Base-by-base conservation (phyloP, 2,329 filamentous ascomycete species). In the Aspergillus quadricinctus region DNA sequence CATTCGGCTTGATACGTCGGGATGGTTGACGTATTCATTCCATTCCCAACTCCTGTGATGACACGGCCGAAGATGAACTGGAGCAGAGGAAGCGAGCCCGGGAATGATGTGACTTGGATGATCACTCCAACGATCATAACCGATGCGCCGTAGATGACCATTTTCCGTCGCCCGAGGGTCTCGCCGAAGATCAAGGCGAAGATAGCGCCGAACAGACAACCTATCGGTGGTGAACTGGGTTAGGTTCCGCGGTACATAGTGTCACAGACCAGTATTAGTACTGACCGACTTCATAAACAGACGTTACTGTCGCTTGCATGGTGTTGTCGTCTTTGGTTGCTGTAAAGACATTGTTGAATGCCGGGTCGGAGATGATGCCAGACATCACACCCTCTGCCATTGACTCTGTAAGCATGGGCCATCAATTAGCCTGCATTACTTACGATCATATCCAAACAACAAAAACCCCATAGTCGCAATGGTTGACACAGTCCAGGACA, bases 401-500 rank as follows among this genome's bases (percentile, higher is more conserved):
- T 3, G 14, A 10, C 8, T 4, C 45, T 14, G 55, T 53, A 40
- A 57, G 55, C 50, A 14, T 53, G 31, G 17, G 19, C 19, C 11
- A 8, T 23, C 19, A 10, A 9, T 6, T 19, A 27, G 9, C 10
- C 31, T 21, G 17, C 4, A 14, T 45, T n/a, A 68, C 73, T 61
- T 64, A 78, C 75, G 82, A 57, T 84, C 81, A 64, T 83, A 84
- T 54, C 81, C 81, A 58, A 83, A 84, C 19, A 83, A 77, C 27
- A 85, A 68, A 73, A 86, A 86, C 19, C 83, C 84, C 50, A 83
- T 85, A 0, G 85, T 87, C 3, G 85, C 83, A 27, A 88, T 80
- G 21, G 80, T 78, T 1, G 85, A 85, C 48, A 88, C 79, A 41
- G 79, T 75, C 58, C 85, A 64, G 21, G 80, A 82, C 53, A 88